Percentiles rank a stretch among this genome's conserved stretches.
Conservation (phyloP, 371 early-diverging fungal species). For the Lichtheimia ramosa region DNA sequence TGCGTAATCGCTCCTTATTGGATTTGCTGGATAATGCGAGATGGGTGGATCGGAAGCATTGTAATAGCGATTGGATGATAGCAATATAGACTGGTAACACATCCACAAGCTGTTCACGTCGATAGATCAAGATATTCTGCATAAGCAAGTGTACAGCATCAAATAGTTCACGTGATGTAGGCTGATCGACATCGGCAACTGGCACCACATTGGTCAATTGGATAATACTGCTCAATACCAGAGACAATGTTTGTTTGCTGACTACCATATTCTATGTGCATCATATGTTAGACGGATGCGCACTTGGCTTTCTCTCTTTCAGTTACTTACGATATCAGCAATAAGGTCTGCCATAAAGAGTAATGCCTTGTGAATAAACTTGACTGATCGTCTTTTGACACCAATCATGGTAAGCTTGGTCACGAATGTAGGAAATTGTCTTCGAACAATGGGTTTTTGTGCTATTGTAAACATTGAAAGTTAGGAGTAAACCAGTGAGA, state of each 20-base stretch:
- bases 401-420: slow-evolving; percentile 37
- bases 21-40: slow-evolving; percentile 40
- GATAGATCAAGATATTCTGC: slow-evolving; percentile 40
- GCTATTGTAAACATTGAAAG: slow-evolving; percentile 3
- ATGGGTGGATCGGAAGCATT: slow-evolving; percentile 62
- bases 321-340: slow-evolving; percentile 10
- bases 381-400: slow-evolving; percentile 31
- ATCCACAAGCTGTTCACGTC: slow-evolving; percentile 48
- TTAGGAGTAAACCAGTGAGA: too few species aligned
- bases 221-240: slow-evolving; percentile 31
- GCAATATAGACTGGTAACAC: slow-evolving; percentile 49
- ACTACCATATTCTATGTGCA: background rate
- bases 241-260: slow-evolving; percentile 15
- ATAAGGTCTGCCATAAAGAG: slow-evolving; percentile 40
- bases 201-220: slow-evolving; percentile 36
- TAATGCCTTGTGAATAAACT: slow-evolving; percentile 33
- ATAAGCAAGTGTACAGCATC: slow-evolving; percentile 45
- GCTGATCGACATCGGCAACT: slow-evolving; percentile 3
- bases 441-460: slow-evolving; percentile 43
- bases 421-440: slow-evolving; percentile 37
- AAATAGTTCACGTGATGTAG: slow-evolving; percentile 33
- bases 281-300: background rate
- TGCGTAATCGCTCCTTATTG: background rate
- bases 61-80: slow-evolving; percentile 48
- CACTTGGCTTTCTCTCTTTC: background rate